A percentile compares a stretch with the other conserved stretches of the same genome.
These are phyloP conservation scores for Perkinsus marinus DNA, from an alignment of 169 alveolate species.

Conservation along the genomic window DNA sequence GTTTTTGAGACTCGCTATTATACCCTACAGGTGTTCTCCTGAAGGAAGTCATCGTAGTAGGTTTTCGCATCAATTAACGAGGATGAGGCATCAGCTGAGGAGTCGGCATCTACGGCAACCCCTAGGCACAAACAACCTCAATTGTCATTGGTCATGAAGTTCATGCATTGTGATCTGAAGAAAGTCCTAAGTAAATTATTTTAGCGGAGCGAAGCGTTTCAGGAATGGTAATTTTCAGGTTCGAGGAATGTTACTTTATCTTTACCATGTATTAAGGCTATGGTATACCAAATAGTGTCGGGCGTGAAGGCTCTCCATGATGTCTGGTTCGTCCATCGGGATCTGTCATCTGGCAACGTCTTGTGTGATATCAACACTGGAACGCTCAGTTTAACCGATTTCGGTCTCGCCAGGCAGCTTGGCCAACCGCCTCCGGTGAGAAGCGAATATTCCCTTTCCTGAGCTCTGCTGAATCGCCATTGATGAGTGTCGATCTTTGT, in stretches of 20 bases:
- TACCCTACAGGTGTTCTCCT: too few relatives aligned
- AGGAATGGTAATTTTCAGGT: background rate
- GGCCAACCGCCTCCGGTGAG: conserved; percentile 40
- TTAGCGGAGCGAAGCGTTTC: background rate
- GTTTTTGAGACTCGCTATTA: too few relatives aligned
- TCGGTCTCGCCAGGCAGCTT: conserved; percentile 68
- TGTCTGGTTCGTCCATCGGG: conserved; percentile 69
- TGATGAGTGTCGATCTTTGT: too few relatives aligned
- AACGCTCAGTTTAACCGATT: conserved; percentile 52
- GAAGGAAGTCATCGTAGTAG: too few relatives aligned
- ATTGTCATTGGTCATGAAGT: background rate
- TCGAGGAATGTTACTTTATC: background rate
- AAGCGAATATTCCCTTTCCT: background rate
- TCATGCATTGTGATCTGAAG: background rate
- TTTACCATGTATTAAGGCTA: background rate
- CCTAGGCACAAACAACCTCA: background rate
- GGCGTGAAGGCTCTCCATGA: conserved; percentile 25
- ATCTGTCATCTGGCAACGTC: conserved; percentile 57
- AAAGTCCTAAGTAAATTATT: background rate
- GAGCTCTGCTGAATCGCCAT: too few relatives aligned
- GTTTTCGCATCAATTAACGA: background rate
- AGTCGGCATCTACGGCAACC: background rate
- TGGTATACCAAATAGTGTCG: background rate
- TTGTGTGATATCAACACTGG: conserved; percentile 51
- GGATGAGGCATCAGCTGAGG: background rate